Percentiles rank a stretch among this genome's conserved stretches.
Evolutionary conservation across 805 yeast genomes (phyloP).

Genomic region (Kodamaea kaohsiungensis): DNA sequence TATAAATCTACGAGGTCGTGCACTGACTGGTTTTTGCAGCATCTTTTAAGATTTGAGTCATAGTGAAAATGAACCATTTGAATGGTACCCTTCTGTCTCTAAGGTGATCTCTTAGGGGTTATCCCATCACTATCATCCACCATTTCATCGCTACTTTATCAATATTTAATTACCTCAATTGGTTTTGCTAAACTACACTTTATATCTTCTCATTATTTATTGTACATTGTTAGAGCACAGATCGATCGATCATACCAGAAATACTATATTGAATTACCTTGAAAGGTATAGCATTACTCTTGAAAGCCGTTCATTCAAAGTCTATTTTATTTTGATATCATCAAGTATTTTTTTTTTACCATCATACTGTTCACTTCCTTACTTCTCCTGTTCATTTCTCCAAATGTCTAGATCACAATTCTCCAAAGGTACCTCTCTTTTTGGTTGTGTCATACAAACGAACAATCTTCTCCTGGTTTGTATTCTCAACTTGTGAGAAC

Average conservation of each 20-base stretch:
- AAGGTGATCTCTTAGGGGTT: no score
- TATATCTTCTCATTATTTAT: neutral
- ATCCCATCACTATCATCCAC: no score
- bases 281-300: no score
- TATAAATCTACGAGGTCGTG: neutral
- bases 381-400: neutral
- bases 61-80: no score
- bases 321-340: neutral
- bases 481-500: slow-evolving; percentile 87
- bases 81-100: no score
- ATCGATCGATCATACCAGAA: neutral
- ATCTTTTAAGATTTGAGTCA: no score
- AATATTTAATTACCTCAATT: no score
- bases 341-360: neutral
- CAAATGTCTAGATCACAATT: slow-evolving; percentile 3
- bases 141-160: no score
- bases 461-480: slow-evolving; percentile 87
- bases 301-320: neutral
- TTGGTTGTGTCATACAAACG: slow-evolving; percentile 95
- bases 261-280: neutral
- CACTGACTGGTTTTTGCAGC: neutral
- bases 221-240: neutral
- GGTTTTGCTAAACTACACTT: no score
- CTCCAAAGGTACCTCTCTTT: slow-evolving; percentile 56
- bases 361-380: no score